phyloP scores from a whole-genome alignment of 176 grass and related monocot genomes.

The Bonia amplexicaulis region DNA sequence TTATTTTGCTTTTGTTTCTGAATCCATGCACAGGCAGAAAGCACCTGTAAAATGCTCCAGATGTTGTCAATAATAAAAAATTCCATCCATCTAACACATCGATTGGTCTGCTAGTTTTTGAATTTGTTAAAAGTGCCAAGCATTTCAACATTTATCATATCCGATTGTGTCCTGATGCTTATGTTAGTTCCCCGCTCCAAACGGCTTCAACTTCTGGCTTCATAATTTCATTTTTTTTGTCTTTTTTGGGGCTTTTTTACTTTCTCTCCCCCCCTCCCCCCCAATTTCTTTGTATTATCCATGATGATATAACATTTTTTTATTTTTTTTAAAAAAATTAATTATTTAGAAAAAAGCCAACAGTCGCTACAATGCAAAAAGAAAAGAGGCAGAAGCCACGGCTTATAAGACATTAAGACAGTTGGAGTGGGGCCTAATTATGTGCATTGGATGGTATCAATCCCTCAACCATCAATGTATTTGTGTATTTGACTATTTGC shows the following conservation, averaged over 20 bases:
- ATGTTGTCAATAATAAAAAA: neutral
- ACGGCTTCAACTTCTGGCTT: no score
- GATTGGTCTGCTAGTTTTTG: conserved; percentile 10
- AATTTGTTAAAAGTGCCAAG: neutral
- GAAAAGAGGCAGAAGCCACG: no score
- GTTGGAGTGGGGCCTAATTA: no score
- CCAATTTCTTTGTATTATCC: no score
- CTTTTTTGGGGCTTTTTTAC: no score
- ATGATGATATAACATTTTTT: no score
- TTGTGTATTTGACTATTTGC: neutral
- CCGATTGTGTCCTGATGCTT: neutral
- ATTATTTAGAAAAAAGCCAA: no score
- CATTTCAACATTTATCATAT: neutral
- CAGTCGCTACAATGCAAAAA: no score
- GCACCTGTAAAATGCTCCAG: neutral
- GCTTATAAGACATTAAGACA: no score
- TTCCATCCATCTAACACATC: neutral
- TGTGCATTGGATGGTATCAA: neutral
- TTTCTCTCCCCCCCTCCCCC: no score
- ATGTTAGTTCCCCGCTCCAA: neutral
- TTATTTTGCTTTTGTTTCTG: neutral
- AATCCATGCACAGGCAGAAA: conserved; percentile 3
- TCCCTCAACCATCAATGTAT: neutral
- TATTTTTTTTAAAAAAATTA: no score
- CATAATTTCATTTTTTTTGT: no score